Base-by-base conservation (phyloP, 768 basidiomycete species). In the Termitomyces titanicus region DNA sequence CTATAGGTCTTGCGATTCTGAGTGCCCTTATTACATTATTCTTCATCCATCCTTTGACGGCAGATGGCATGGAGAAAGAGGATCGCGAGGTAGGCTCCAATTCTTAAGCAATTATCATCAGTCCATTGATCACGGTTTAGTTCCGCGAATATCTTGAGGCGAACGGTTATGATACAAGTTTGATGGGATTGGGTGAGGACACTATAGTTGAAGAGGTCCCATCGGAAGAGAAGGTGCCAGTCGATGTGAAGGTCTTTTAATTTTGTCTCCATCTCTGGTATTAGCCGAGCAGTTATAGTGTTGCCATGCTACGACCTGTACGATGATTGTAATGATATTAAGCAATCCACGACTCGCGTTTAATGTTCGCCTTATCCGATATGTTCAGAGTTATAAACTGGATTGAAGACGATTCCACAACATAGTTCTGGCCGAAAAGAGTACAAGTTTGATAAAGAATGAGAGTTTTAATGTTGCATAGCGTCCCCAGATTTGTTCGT, bases 91-190 rank as follows among this genome's bases (percentile, higher is more conserved):
- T 88, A 61, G 35, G 81, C 34, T 58, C 43, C 29, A 12, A 10
- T 31, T 24, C 27, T 12, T 42, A 15, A 44, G 2, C 15, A 54
- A 48, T 59, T 34, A 49, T 47, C 27, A 20, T 51, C 42, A 3
- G 24, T 11, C 44, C 29, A 51, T 22, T 38, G 3, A 47, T 33
- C 46, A 9, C 27, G 45, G n/a, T 39, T 2, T 61, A 87, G 81
- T 95, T 95, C 84, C 89, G 90, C 52, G 79, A 79, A 60, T 95
- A 95, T 67, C 79, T 97, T 52, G 85, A 84, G 63, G 79, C 72
- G 9, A 69, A 93, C 64, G 92, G 92, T 9, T 95, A 84, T 64
- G 92, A 95, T 66, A 87, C 85, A 33, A 76, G 80, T 8, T 73
- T 72, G 46, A 88, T 93, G 88, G 92, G 91, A 52, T 69, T 83